phyloP scores from a whole-genome alignment of 441 rosid species.

The Jatropha podagrica region DNA sequence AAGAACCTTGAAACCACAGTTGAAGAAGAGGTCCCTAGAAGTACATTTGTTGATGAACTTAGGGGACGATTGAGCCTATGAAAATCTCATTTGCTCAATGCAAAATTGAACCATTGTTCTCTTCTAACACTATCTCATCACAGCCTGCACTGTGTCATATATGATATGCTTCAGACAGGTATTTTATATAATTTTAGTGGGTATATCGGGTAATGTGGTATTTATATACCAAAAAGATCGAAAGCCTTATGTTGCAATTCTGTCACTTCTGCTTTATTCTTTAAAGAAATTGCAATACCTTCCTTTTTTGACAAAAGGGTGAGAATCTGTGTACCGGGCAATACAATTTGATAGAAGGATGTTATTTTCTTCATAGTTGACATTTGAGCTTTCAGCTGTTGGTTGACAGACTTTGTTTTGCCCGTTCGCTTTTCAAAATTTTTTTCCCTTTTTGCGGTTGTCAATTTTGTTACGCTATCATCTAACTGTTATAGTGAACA shows the following conservation, averaged over 20 bases:
- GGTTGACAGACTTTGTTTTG: neutral
- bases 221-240: neutral
- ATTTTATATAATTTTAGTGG: neutral
- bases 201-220: neutral
- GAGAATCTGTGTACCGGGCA: neutral
- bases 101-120: neutral
- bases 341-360: neutral
- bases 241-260: neutral
- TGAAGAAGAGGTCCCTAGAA: slow-evolving; percentile 54
- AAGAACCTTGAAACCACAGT: slow-evolving; percentile 51
- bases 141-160: neutral
- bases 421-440: neutral
- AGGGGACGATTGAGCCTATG: slow-evolving; percentile 29
- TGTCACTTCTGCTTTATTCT: no score
- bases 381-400: neutral
- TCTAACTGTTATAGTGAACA: no score
- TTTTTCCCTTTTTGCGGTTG: neutral
- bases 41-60: slow-evolving; percentile 44
- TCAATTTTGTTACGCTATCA: no score
- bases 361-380: neutral
- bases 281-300: neutral
- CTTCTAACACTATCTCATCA: neutral
- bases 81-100: neutral
- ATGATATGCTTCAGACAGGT: neutral
- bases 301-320: neutral